phyloP scores from a whole-genome alignment of 805 yeast species.

The baker's yeast (Saccharomyces cerevisiae) region DNA sequence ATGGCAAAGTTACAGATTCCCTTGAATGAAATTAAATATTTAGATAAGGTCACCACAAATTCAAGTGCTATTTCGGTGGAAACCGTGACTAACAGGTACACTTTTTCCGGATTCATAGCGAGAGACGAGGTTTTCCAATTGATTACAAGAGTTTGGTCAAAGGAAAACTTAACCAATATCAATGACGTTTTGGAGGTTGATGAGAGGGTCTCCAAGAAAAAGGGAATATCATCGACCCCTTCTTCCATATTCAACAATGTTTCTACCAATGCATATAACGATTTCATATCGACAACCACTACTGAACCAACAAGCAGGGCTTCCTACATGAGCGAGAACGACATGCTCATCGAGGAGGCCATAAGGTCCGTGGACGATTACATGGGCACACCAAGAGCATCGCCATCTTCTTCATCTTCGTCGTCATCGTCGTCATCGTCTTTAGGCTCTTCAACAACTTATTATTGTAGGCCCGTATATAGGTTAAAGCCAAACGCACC shows the following conservation, averaged over 20 bases:
- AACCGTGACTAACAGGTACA: slow-evolving; percentile 56
- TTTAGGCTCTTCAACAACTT: neutral
- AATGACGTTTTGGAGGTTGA: slow-evolving; percentile 1
- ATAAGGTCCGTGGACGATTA: slow-evolving; percentile 40
- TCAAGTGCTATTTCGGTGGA: slow-evolving; percentile 57
- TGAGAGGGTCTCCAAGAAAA: neutral
- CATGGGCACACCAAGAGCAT: neutral
- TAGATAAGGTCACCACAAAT: slow-evolving; percentile 73
- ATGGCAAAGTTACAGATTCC: slow-evolving; percentile 72
- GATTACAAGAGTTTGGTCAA: slow-evolving; percentile 59
- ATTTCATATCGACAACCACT: slow-evolving; percentile 10
- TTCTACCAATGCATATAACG: slow-evolving; percentile 7
- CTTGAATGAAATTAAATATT: slow-evolving; percentile 50
- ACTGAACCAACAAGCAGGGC: slow-evolving; percentile 24
- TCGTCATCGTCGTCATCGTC: neutral
- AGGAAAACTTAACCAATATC: neutral
- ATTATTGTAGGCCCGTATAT: neutral
- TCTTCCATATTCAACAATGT: neutral
- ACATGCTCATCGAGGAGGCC: slow-evolving; percentile 27
- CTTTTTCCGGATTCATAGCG: slow-evolving; percentile 80
- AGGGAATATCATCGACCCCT: neutral
- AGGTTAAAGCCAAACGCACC: slow-evolving; percentile 32
- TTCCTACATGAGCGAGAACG: slow-evolving; percentile 17
- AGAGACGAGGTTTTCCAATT: slow-evolving; percentile 71
- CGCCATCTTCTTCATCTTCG: slow-evolving; percentile 1